Evolutionary conservation across 164 flowering plant species (phyloP).

Genomic region (Nelumbo lutea): DNA sequence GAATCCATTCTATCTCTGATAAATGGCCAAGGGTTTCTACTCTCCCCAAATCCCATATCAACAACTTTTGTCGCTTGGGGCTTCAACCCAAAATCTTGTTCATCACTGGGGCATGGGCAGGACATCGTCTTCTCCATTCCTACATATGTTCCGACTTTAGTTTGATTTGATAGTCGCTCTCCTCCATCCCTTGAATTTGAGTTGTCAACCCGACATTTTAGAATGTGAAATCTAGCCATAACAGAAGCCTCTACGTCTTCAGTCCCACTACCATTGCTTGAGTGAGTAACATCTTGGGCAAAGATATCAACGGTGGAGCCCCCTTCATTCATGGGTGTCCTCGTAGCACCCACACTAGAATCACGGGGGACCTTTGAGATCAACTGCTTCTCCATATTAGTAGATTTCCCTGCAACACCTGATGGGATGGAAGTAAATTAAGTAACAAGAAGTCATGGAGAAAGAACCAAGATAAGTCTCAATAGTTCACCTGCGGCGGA

Average conservation of each 20-base stretch:
- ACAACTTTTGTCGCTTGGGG: conserved; percentile 5
- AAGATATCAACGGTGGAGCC: not conserved
- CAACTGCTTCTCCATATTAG: conserved; percentile 13
- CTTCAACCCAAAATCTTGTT: conserved; percentile 5
- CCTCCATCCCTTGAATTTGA: conserved; percentile 12
- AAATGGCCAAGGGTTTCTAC: conserved; percentile 13
- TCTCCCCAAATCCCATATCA: conserved; percentile 17
- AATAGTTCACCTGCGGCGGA: too few species aligned
- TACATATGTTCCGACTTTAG: conserved; percentile 1
- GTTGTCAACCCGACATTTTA: conserved; percentile 34
- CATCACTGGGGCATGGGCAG: not conserved
- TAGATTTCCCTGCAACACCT: conserved; percentile 14
- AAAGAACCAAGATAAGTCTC: not conserved
- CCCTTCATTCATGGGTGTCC: conserved; percentile 10
- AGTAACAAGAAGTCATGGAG: not conserved
- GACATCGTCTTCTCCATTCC: not conserved
- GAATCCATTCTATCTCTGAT: conserved; percentile 5
- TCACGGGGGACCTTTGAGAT: conserved; percentile 11
- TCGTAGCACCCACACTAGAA: not conserved
- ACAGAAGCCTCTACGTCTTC: conserved; percentile 27
- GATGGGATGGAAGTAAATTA: not conserved
- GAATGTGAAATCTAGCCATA: conserved; percentile 36
- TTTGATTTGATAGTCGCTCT: conserved; percentile 8
- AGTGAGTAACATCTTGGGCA: not conserved
- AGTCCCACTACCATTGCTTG: not conserved